phyloP scores from a whole-genome alignment of 768 basidiomycete genomes.

The Gymnopilus junonius region DNA sequence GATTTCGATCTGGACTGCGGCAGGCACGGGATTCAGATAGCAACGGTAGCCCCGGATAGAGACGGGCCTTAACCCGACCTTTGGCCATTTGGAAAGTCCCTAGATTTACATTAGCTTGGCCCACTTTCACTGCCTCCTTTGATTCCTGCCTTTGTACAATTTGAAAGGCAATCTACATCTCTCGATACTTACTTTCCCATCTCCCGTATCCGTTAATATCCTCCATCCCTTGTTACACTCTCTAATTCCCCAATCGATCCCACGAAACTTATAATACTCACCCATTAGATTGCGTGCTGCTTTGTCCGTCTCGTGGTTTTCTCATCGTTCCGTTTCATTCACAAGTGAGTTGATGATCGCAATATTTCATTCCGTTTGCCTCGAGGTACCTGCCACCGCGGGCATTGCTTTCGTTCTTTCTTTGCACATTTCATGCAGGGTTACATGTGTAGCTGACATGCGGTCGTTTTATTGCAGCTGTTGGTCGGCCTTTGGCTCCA shows the following conservation, averaged over 20 bases:
- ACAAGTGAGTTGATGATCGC: not conserved
- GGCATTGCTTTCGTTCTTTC: constrained; percentile 1
- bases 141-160: constrained; percentile 1
- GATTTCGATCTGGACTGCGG: constrained; percentile 19
- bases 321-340: not conserved
- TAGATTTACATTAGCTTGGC: constrained; percentile 8
- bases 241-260: not conserved
- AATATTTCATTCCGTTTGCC: not conserved
- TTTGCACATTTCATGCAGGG: constrained; percentile 5
- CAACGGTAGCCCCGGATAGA: constrained; percentile 26
- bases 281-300: constrained; percentile 1
- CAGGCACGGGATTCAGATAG: constrained; percentile 26
- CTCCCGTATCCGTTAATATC: constrained; percentile 3
- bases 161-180: not conserved
- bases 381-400: constrained; percentile 1
- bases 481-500: constrained; percentile 3
- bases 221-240: constrained; percentile 1
- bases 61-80: constrained; percentile 16
- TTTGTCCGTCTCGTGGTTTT: not conserved
- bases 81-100: constrained; percentile 10
- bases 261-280: constrained; percentile 2
- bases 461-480: constrained; percentile 10
- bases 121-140: constrained; percentile 11
- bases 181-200: constrained; percentile 1
- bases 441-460: constrained; percentile 13